These are phyloP conservation scores for Phaffomyces antillensis DNA, from an alignment of 805 yeast species.

Conservation along the genomic window DNA sequence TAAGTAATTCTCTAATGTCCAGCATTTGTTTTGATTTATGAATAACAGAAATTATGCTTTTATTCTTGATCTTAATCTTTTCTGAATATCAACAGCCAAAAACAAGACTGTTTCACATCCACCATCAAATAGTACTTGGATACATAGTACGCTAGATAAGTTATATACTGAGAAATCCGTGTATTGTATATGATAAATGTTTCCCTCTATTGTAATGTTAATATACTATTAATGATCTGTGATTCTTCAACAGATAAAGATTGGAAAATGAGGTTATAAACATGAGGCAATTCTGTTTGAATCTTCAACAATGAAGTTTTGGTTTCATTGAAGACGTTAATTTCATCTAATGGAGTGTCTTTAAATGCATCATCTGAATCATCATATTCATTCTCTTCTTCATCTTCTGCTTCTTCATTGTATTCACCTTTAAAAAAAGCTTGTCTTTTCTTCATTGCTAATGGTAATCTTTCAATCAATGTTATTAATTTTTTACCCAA, in stretches of 20 bases:
- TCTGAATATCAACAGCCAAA: too few relatives aligned
- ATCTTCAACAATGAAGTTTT: slow-evolving; percentile 44
- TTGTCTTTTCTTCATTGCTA: slow-evolving; percentile 61
- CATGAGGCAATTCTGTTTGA: slow-evolving; percentile 37
- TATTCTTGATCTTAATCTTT: too few relatives aligned
- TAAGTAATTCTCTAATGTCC: too few relatives aligned
- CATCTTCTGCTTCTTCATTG: slow-evolving; percentile 36
- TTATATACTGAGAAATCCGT: too few relatives aligned
- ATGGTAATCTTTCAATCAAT: slow-evolving; percentile 58
- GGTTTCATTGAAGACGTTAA: slow-evolving; percentile 64
- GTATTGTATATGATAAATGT: too few relatives aligned
- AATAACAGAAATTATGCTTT: too few relatives aligned
- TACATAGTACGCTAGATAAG: too few relatives aligned
- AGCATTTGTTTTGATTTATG: too few relatives aligned
- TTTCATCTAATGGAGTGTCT: slow-evolving; percentile 69
- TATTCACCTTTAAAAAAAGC: slow-evolving; percentile 40
- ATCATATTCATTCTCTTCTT: slow-evolving; percentile 30
- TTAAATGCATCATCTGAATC: slow-evolving; percentile 71
- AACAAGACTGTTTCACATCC: too few relatives aligned
- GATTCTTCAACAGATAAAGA: slow-evolving; percentile 24
- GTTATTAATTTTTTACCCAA: slow-evolving; percentile 45
- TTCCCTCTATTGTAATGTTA: not conserved
- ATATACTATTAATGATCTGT: slow-evolving; percentile 1
- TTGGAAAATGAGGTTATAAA: slow-evolving; percentile 32
- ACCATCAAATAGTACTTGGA: too few relatives aligned